Conservation (phyloP, 78 protist genomes). For the Dictyostelium purpureum region DNA sequence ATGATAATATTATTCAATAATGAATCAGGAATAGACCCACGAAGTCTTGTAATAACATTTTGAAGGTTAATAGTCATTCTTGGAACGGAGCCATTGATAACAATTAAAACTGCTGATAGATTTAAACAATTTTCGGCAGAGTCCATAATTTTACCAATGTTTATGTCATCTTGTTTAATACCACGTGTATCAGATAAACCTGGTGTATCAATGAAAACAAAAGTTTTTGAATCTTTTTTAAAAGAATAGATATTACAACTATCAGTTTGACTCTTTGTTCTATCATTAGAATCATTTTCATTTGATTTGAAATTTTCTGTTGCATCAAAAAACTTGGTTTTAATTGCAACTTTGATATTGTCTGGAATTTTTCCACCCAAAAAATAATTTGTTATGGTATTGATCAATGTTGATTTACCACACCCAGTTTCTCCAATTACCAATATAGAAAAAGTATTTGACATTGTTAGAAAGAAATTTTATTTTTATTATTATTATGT, state of each 20-base stretch:
- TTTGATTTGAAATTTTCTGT: not conserved
- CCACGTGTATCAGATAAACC: conserved; percentile 35
- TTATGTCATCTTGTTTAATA: not conserved
- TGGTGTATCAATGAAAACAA: conserved; percentile 23
- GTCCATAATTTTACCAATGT: not conserved
- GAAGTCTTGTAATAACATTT: conserved; percentile 3
- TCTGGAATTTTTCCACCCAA: not conserved
- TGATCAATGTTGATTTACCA: conserved; percentile 28
- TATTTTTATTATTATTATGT: too few species aligned
- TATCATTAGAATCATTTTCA: not conserved
- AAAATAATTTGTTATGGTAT: not conserved
- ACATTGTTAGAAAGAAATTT: too few species aligned
- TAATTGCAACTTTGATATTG: conserved; percentile 4
- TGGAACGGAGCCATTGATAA: not conserved
- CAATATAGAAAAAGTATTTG: too few species aligned
- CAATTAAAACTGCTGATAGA: not conserved
- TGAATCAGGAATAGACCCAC: conserved; percentile 17
- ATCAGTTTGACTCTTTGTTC: conserved; percentile 22
- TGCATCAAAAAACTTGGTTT: not conserved
- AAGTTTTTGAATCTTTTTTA: not conserved
- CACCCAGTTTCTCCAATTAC: conserved; percentile 19
- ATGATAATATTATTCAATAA: not conserved
- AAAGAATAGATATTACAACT: not conserved
- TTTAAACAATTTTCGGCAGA: not conserved
- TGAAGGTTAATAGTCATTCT: not conserved